A percentile compares a stretch with the other conserved stretches of the same genome.
Evolutionary conservation across 345 rosid genomes (phyloP).

Genomic region (Gossypium longicalyx): DNA sequence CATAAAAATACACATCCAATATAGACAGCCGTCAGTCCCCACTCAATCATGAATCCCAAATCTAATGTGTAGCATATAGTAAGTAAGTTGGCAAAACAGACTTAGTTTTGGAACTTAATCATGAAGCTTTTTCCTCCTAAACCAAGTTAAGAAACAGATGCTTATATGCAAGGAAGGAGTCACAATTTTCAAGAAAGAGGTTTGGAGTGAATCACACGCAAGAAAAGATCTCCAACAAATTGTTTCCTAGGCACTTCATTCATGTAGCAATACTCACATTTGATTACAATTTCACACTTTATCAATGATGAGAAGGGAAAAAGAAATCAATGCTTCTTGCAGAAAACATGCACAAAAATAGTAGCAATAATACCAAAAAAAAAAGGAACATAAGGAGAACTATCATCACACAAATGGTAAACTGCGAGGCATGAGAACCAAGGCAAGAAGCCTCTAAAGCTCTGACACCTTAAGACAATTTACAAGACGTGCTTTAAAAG

Average conservation of each 20-base stretch:
- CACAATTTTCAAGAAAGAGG: not conserved
- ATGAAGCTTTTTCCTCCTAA: not conserved
- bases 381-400: not conserved
- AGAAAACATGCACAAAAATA: not conserved
- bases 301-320: not conserved
- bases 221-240: not conserved
- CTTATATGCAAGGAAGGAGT: not conserved
- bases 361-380: not conserved
- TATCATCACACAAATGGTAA: conserved; percentile 6
- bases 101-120: not conserved
- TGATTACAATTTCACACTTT: not conserved
- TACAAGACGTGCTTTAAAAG: not conserved
- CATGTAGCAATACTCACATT: not conserved
- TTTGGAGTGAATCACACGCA: not conserved
- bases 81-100: not conserved
- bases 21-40: not conserved
- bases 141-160: not conserved
- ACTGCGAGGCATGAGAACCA: not conserved
- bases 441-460: not conserved
- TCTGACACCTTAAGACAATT: not conserved
- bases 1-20: conserved; percentile 1
- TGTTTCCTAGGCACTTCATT: not conserved
- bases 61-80: not conserved
- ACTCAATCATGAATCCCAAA: not conserved
- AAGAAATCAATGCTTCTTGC: conserved; percentile 4